These are phyloP conservation scores for Rhynchospora breviuscula DNA, from an alignment of 176 grass and related monocot species.

Conservation along the genomic window DNA sequence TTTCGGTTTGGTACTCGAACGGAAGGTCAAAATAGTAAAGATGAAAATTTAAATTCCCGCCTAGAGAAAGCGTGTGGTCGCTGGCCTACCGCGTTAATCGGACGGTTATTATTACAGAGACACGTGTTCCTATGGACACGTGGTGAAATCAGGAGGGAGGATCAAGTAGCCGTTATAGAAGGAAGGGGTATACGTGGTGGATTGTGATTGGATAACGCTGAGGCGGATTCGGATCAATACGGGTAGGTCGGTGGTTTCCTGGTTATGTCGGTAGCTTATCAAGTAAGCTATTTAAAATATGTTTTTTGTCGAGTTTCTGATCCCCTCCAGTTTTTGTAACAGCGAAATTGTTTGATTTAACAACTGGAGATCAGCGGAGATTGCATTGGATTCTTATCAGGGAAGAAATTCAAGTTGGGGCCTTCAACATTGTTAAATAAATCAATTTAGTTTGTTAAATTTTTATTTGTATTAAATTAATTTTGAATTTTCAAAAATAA, in stretches of 20 bases:
- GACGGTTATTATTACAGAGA: background rate
- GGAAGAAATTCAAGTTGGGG: too few species aligned
- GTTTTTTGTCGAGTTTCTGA: background rate
- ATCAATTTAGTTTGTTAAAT: too few species aligned
- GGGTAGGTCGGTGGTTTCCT: conserved; percentile 22
- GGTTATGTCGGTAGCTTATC: conserved; percentile 10
- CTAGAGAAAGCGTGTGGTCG: background rate
- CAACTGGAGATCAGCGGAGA: too few species aligned
- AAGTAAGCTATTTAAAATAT: conserved; percentile 2
- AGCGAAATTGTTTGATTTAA: background rate
- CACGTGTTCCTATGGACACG: background rate
- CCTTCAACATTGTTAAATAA: too few species aligned
- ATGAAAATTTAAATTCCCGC: conserved; percentile 9
- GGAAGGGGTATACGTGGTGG: background rate
- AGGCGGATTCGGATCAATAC: conserved; percentile 12
- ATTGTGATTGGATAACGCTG: background rate
- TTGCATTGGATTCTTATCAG: too few species aligned
- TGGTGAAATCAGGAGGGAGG: background rate
- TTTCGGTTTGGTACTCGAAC: background rate
- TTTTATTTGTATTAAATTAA: too few species aligned
- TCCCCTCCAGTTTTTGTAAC: background rate
- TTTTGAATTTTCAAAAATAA: too few species aligned
- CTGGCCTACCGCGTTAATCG: conserved; percentile 13
- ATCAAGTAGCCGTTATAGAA: conserved; percentile 22
- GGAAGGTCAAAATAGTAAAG: background rate